phyloP scores from a whole-genome alignment of 2,329 filamentous ascomycete genomes.

The Paecilomyces sp. region DNA sequence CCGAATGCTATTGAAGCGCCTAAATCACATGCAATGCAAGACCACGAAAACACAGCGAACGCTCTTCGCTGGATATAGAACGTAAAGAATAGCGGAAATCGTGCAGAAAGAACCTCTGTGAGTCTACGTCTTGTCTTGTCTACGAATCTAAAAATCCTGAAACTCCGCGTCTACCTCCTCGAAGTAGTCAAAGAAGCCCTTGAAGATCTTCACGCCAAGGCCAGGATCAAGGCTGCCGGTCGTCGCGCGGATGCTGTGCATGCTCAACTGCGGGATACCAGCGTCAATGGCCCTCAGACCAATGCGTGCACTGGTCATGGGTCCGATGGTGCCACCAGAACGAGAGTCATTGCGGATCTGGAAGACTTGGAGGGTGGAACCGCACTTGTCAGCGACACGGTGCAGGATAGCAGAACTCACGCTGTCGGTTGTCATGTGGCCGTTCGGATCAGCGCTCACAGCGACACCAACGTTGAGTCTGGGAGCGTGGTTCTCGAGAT shows the following conservation, averaged over 20 bases:
- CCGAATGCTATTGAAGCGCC: not conserved
- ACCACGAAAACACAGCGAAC: not conserved
- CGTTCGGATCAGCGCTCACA: conserved; percentile 76
- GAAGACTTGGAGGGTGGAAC: conserved; percentile 71
- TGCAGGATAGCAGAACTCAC: conserved; percentile 75
- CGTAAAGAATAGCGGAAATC: not conserved
- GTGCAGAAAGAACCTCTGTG: not conserved
- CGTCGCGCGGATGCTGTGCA: conserved; percentile 88
- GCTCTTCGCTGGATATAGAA: not conserved
- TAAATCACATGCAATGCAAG: not conserved
- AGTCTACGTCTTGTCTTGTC: not conserved
- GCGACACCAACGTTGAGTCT: conserved; percentile 81
- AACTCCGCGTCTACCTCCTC: conserved; percentile 81
- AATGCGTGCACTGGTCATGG: conserved; percentile 73
- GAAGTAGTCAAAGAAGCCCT: conserved; percentile 80
- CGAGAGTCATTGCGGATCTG: conserved; percentile 90
- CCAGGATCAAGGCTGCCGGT: conserved; percentile 82
- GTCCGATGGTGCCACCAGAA: conserved; percentile 90
- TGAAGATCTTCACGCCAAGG: conserved; percentile 79
- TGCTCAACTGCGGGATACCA: conserved; percentile 83
- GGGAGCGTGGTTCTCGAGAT: conserved; percentile 79
- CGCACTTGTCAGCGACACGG: conserved; percentile 68
- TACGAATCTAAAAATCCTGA: conserved; percentile 24
- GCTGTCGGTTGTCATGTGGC: conserved; percentile 92
- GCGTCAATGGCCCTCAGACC: conserved; percentile 80